A percentile compares a stretch with the other conserved stretches of the same genome.
Evolutionary conservation across 352 stramenopile species (phyloP).

Genomic region (Poterioochromonas sp.): DNA sequence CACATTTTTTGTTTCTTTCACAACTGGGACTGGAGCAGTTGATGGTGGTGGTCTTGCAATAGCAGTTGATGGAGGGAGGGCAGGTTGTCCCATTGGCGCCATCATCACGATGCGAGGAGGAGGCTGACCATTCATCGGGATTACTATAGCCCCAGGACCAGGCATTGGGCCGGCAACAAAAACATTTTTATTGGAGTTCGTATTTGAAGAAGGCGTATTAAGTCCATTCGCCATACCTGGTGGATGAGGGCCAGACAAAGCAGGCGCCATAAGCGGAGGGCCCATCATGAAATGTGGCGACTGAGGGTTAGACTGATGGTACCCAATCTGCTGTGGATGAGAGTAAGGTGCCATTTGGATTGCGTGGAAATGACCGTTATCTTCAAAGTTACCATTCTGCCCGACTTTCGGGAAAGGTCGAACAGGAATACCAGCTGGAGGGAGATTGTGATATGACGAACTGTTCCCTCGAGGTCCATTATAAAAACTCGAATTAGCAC

Average conservation of each 20-base stretch:
- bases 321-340: not conserved
- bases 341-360: not conserved
- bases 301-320: not conserved
- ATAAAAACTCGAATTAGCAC: too few species aligned
- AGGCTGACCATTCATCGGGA: constrained; percentile 9
- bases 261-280: not conserved
- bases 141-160: not conserved
- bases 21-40: constrained; percentile 14
- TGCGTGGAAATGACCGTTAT: not conserved
- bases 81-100: not conserved
- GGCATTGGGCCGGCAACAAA: not conserved
- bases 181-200: too few species aligned
- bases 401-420: too few species aligned
- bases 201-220: too few species aligned
- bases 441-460: not conserved
- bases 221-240: too few species aligned
- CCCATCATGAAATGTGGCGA: not conserved
- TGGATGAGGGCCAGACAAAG: not conserved
- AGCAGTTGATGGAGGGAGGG: not conserved
- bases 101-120: too few species aligned
- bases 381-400: too few species aligned
- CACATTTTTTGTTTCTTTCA: constrained; percentile 48
- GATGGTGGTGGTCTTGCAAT: not conserved
- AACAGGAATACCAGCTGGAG: not conserved
- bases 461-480: not conserved